Conservation (phyloP, 2,329 filamentous ascomycete species). For the Mollisia scopiformis region DNA sequence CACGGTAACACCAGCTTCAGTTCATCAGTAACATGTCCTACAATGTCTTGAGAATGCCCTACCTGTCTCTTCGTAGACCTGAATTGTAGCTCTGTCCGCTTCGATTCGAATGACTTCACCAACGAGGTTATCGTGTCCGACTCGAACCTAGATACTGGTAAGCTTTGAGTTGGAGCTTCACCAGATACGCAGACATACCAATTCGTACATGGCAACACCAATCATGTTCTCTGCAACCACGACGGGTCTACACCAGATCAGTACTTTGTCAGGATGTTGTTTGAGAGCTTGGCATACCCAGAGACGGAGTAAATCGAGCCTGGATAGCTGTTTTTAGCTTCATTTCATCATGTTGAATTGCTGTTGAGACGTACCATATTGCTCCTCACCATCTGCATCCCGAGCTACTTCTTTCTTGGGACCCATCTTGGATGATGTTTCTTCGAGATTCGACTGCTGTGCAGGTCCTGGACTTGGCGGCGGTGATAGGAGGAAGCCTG, state of each 20-base stretch:
- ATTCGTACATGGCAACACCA: conserved; percentile 99
- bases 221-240: conserved; percentile 98
- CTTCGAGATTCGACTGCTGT: conserved; percentile 11
- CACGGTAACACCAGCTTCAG: conserved; percentile 85
- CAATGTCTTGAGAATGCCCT: conserved; percentile 36
- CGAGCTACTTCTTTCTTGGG: conserved; percentile 43
- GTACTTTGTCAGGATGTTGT: conserved; percentile 13
- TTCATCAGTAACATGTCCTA: conserved; percentile 25
- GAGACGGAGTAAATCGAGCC: conserved; percentile 74
- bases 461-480: conserved; percentile 31
- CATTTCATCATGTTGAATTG: conserved; percentile 7
- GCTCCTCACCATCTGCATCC: conserved; percentile 50
- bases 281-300: conserved; percentile 45
- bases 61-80: conserved; percentile 99
- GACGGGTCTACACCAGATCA: conserved; percentile 70
- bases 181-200: conserved; percentile 50
- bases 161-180: conserved; percentile 48
- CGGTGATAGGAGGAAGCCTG: conserved; percentile 23
- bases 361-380: conserved; percentile 51
- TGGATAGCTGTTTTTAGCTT: conserved; percentile 36
- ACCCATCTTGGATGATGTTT: conserved; percentile 38
- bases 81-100: conserved; percentile 92
- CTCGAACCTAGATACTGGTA: conserved; percentile 67
- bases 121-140: conserved; percentile 88
- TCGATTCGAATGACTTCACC: conserved; percentile 99